Conservation (phyloP, 2,329 filamentous ascomycete genomes). For the Sphaerulina vaccinii region DNA sequence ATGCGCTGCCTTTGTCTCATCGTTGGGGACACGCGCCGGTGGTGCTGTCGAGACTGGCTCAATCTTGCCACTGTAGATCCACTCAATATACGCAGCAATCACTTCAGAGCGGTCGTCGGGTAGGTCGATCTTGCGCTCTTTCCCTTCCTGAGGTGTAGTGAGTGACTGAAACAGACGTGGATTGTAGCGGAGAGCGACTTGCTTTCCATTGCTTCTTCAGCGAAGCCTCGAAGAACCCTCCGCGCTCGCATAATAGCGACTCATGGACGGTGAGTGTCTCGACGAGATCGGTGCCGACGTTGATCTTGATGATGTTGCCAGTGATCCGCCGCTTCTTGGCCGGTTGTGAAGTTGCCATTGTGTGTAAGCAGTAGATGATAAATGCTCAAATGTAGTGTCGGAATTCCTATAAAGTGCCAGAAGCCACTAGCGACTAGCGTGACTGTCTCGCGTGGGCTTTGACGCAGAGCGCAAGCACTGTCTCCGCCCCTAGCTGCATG, state of each 20-base stretch:
- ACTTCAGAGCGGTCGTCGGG: constrained; percentile 9
- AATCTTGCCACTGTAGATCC: constrained; percentile 10
- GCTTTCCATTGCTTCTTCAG: constrained; percentile 10
- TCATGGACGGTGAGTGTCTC: not conserved
- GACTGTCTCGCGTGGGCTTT: no score
- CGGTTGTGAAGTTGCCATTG: not conserved
- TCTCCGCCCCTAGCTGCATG: no score
- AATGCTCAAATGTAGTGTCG: no score
- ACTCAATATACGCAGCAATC: constrained; percentile 11
- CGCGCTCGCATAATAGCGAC: constrained; percentile 1
- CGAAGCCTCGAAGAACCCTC: constrained; percentile 3
- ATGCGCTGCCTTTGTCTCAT: not conserved
- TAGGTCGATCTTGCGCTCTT: not conserved
- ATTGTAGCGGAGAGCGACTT: no score
- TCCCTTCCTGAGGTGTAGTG: not conserved
- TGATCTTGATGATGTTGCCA: constrained; percentile 1
- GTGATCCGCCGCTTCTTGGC: not conserved
- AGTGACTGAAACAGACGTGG: no score
- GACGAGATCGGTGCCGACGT: not conserved
- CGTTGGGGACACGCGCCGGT: not conserved
- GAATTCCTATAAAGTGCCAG: no score
- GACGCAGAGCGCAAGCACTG: no score
- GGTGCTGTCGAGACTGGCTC: not conserved
- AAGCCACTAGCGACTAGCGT: no score
- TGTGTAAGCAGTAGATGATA: no score